phyloP scores from a whole-genome alignment of 495 filamentous ascomycete species.

The Penicillium canescens region DNA sequence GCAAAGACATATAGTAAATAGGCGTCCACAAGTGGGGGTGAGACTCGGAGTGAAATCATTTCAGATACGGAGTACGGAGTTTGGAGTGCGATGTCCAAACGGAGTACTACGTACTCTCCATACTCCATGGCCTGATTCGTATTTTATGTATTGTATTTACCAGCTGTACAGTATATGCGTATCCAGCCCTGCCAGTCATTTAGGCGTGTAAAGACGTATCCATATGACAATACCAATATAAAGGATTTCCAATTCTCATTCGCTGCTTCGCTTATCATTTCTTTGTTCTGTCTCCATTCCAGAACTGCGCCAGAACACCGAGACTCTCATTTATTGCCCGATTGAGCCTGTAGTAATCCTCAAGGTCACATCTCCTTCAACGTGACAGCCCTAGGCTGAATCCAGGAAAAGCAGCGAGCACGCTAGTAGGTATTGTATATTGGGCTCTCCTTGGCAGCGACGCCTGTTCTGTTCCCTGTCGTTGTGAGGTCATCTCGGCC shows the following conservation, averaged over 20 bases:
- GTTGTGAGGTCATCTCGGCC: neutral
- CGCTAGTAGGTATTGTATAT: conserved; percentile 7
- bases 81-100: too few relatives aligned
- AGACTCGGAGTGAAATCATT: neutral
- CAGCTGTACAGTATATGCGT: too few relatives aligned
- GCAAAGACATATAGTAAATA: neutral
- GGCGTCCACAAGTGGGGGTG: neutral
- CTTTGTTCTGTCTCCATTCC: conserved; percentile 6
- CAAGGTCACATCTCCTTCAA: conserved; percentile 3
- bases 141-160: too few relatives aligned
- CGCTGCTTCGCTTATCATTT: conserved; percentile 15
- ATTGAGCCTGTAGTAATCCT: neutral
- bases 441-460: conserved; percentile 1
- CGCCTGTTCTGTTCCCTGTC: neutral
- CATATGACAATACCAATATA: too few relatives aligned
- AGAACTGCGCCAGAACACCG: conserved; percentile 7
- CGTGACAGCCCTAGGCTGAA: conserved; percentile 3
- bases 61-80: neutral
- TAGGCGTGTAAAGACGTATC: too few relatives aligned
- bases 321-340: neutral
- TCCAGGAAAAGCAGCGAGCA: neutral
- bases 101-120: too few relatives aligned
- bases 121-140: too few relatives aligned
- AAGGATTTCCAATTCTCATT: neutral
- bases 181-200: too few relatives aligned